Evolutionary conservation across 768 basidiomycete genomes (phyloP).

Genomic region (Pisolithus orientalis): DNA sequence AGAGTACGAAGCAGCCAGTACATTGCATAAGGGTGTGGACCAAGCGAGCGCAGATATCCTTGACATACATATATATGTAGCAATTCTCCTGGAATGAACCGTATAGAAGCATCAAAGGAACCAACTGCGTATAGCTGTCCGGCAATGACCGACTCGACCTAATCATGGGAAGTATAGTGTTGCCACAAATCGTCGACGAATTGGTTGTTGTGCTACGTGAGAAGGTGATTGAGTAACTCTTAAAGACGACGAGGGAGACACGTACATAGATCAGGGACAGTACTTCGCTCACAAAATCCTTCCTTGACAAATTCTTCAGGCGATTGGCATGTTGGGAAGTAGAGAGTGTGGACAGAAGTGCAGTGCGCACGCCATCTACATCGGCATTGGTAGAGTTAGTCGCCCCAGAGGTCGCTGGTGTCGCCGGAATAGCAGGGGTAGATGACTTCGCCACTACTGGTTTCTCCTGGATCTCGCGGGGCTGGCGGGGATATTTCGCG

Average conservation of each 20-base stretch:
- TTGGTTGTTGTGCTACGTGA: slow-evolving; percentile 49
- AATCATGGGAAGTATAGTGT: slow-evolving; percentile 34
- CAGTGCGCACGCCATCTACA: slow-evolving; percentile 13
- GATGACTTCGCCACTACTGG: neutral
- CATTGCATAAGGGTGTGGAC: neutral
- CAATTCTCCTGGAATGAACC: neutral
- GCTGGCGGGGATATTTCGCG: slow-evolving; percentile 7
- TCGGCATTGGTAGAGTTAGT: slow-evolving; percentile 11
- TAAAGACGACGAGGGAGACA: slow-evolving; percentile 3
- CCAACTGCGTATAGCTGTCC: neutral
- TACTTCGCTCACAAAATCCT: slow-evolving; percentile 55
- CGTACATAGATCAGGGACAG: slow-evolving; percentile 57
- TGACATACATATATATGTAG: neutral
- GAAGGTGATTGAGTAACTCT: too few species aligned
- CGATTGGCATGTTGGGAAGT: slow-evolving; percentile 11
- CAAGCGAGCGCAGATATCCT: neutral
- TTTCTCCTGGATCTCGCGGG: neutral
- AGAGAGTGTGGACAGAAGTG: slow-evolving; percentile 20
- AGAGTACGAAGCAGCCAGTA: neutral
- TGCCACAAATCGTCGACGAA: slow-evolving; percentile 61
- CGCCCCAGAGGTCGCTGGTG: neutral
- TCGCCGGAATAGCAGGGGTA: neutral
- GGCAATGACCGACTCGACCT: neutral
- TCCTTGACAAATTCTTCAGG: slow-evolving; percentile 35
- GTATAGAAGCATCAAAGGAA: neutral